These are phyloP conservation scores for Paradendryphiella salina DNA, from an alignment of 2,329 filamentous ascomycete genomes.

Conservation along the genomic window DNA sequence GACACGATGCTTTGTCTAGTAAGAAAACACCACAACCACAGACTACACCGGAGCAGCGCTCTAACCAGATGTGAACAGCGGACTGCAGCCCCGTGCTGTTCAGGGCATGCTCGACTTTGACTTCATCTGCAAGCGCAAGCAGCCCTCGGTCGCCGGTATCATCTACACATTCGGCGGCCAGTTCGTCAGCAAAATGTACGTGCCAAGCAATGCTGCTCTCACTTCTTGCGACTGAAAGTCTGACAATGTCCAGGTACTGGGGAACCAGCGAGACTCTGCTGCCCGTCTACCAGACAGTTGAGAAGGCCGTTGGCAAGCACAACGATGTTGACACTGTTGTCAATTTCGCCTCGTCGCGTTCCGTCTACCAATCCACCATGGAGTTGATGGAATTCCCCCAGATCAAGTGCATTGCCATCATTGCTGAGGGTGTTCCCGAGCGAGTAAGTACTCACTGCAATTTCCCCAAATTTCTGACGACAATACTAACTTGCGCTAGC, in stretches of 20 bases:
- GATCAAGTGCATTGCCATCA: slow-evolving; percentile 98
- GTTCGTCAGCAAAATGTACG: slow-evolving; percentile 99
- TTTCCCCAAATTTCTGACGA: background rate
- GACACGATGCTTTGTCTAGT: slow-evolving; percentile 99
- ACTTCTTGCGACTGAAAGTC: slow-evolving; percentile 20
- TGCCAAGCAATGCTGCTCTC: slow-evolving; percentile 29
- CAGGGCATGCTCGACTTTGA: slow-evolving; percentile 87
- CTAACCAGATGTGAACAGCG: slow-evolving; percentile 55
- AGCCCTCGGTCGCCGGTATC: slow-evolving; percentile 95
- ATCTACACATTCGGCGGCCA: slow-evolving; percentile 99
- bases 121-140: slow-evolving; percentile 99
- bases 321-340: slow-evolving; percentile 95
- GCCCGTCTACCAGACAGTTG: slow-evolving; percentile 93
- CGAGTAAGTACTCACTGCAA: slow-evolving; percentile 64
- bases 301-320: slow-evolving; percentile 95
- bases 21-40: slow-evolving; percentile 45
- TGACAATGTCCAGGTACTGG: slow-evolving; percentile 71
- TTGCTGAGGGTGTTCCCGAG: slow-evolving; percentile 98
- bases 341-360: slow-evolving; percentile 99
- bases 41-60: slow-evolving; percentile 1
- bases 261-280: slow-evolving; percentile 98
- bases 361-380: slow-evolving; percentile 98
- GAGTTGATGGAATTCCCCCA: slow-evolving; percentile 97
- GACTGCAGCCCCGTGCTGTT: slow-evolving; percentile 82
- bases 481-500: slow-evolving; percentile 55